phyloP scores from a whole-genome alignment of 1,139 yeast species.

The Kodamaea ohmeri region DNA sequence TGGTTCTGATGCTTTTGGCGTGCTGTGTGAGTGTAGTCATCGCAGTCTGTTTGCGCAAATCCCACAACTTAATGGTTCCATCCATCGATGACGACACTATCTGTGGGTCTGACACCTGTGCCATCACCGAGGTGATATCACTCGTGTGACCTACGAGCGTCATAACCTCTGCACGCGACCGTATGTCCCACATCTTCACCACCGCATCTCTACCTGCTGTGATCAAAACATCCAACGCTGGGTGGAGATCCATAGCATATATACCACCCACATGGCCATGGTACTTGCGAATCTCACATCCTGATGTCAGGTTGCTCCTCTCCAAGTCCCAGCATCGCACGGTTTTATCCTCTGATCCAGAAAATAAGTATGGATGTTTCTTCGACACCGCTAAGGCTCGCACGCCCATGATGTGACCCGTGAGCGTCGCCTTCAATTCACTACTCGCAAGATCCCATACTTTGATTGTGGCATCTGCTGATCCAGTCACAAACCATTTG shows the following conservation, averaged over 20 bases:
- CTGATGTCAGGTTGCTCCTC: constrained; percentile 59
- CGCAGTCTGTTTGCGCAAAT: constrained; percentile 44
- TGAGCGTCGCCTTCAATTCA: constrained; percentile 65
- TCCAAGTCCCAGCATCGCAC: constrained; percentile 98
- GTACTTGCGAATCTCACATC: constrained; percentile 68
- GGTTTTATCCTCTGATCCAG: constrained; percentile 91
- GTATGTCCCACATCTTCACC: constrained; percentile 89
- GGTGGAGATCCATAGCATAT: constrained; percentile 79
- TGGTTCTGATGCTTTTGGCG: constrained; percentile 72
- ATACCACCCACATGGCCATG: constrained; percentile 95
- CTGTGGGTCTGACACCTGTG: constrained; percentile 81
- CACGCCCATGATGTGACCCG: constrained; percentile 92
- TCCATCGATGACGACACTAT: constrained; percentile 82
- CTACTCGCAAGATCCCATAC: constrained; percentile 88
- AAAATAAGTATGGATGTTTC: constrained; percentile 82
- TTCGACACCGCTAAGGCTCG: constrained; percentile 71
- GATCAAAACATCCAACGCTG: constrained; percentile 79
- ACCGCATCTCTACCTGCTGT: constrained; percentile 91
- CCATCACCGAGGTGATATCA: constrained; percentile 66
- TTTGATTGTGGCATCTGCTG: constrained; percentile 83
- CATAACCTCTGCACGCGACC: constrained; percentile 74
- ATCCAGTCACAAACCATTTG: constrained; percentile 89
- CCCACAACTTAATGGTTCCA: constrained; percentile 85
- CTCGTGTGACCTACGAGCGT: constrained; percentile 79
- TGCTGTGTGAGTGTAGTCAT: constrained; percentile 71